A percentile compares a stretch with the other conserved stretches of the same genome.
Evolutionary conservation across 2,329 filamentous ascomycete species (phyloP).

Genomic region (Spiromastix sp.): DNA sequence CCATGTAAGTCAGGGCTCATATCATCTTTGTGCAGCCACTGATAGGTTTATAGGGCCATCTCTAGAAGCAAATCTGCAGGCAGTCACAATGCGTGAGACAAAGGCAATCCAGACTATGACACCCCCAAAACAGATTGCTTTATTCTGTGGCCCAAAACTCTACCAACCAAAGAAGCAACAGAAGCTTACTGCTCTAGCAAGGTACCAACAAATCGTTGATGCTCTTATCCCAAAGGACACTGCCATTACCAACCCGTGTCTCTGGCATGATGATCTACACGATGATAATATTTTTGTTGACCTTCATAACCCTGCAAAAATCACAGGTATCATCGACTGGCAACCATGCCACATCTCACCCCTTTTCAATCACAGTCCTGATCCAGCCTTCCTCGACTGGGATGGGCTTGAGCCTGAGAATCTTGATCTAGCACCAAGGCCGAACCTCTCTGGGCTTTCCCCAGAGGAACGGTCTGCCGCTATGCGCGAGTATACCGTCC

Average conservation of each 20-base stretch:
- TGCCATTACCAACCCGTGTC: slow-evolving; percentile 10
- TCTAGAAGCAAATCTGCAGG: slow-evolving; percentile 16
- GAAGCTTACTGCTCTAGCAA: slow-evolving; percentile 17
- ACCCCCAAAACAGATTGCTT: slow-evolving; percentile 16
- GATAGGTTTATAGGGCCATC: slow-evolving; percentile 16
- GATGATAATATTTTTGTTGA: slow-evolving; percentile 24
- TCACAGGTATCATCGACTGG: slow-evolving; percentile 23
- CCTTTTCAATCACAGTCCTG: slow-evolving; percentile 19
- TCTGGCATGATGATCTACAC: slow-evolving; percentile 22
- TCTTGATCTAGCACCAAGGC: slow-evolving; percentile 1
- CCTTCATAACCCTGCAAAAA: slow-evolving; percentile 15
- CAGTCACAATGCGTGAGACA: slow-evolving; percentile 16
- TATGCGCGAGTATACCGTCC: slow-evolving; percentile 16
- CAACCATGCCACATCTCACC: slow-evolving; percentile 20
- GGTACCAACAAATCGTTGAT: slow-evolving; percentile 16
- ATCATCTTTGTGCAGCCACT: slow-evolving; percentile 10
- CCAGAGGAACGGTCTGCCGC: slow-evolving; percentile 16
- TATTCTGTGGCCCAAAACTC: slow-evolving; percentile 21
- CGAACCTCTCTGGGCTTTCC: slow-evolving; percentile 16
- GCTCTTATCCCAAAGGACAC: slow-evolving; percentile 17
- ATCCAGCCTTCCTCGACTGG: slow-evolving; percentile 19
- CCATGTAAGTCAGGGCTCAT: slow-evolving; percentile 20
- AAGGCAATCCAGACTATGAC: slow-evolving; percentile 16
- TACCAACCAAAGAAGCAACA: slow-evolving; percentile 18
- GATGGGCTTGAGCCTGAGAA: slow-evolving; percentile 16